Evolutionary conservation across 139 green algal species (phyloP), one percentile per base, ranked within the genome.

Genomic region (Tetraselmis striata): DNA sequence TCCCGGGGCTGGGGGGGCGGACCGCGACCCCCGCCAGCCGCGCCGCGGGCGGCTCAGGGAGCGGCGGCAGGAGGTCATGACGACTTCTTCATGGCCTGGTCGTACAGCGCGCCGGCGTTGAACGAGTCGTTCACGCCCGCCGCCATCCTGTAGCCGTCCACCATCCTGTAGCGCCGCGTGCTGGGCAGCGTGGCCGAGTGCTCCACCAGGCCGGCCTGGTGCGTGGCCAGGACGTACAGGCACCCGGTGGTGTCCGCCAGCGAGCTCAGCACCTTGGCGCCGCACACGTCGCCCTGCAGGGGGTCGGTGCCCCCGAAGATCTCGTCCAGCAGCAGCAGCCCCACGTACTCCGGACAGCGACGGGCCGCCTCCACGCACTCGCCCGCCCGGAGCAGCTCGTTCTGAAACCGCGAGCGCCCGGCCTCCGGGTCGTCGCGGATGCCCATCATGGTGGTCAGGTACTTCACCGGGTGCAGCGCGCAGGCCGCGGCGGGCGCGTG

Each of bases 251-350:
- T 67, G 45, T 67, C 45, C 45, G 45, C 45, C 11, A 67, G 45
- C 45, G 45, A 67, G 11, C 11, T 67, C 45, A 67, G 18, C 45
- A 67, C 45, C 45, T 67, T 67, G 45, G 11, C 18, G 11, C 45
- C 45, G 45, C 45, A 67, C 18, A 67, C 45, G 45, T 67, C 45
- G 1, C 83, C 83, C 67, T 86, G 67, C 1, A 86, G 30, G 1
- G 32, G 22, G n/a, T 86, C 80, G 1, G 83, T 86, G 78, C 83
- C 82, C 59, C 78, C 82, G 74, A 86, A 86, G 1, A 86, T 79
- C 78, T 86, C 83, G 74, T 86, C 83, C 78, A 86, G 30, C 0
- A 74, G 77, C 5, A 86, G 1, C 24, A 86, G 26, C 1, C 30
- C 80, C 1, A n/a, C 23, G 0, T 23, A 2, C 1, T 29, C 30